Conservation (phyloP, 192 early-diverging fungal species). For the Umbelopsis sp. region DNA sequence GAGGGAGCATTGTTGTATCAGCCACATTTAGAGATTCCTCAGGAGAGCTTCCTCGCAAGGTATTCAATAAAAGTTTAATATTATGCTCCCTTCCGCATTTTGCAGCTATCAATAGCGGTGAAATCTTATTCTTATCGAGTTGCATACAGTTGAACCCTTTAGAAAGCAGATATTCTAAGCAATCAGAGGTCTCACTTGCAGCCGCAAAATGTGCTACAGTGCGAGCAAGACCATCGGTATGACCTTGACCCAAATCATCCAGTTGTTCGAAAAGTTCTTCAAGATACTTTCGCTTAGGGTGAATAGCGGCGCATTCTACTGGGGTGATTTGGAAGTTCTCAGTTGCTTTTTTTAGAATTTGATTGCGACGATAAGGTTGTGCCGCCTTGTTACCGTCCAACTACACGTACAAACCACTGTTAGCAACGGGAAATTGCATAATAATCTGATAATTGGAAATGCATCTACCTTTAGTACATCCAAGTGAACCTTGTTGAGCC, state of each 20-base stretch:
- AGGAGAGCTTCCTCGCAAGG: conserved; percentile 31
- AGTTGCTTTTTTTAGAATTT: conserved; percentile 45
- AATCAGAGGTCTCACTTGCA: conserved; percentile 40
- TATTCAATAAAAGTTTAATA: conserved; percentile 28
- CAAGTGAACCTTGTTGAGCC: conserved; percentile 29
- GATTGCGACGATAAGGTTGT: conserved; percentile 15
- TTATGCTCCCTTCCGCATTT: conserved; percentile 45
- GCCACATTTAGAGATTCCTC: conserved; percentile 27
- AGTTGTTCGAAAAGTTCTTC: conserved; percentile 38
- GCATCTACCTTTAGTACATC: conserved; percentile 28
- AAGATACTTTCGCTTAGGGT: conserved; percentile 37
- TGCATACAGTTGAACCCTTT: conserved; percentile 30
- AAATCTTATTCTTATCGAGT: conserved; percentile 40
- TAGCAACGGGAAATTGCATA: neutral
- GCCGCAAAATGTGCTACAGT: conserved; percentile 55
- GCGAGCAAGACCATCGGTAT: conserved; percentile 45
- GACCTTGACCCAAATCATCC: conserved; percentile 28
- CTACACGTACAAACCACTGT: neutral
- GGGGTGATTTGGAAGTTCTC: conserved; percentile 42
- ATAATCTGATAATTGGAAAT: neutral
- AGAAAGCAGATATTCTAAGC: conserved; percentile 45
- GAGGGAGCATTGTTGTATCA: conserved; percentile 43
- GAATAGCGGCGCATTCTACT: conserved; percentile 49
- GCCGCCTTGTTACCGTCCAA: conserved; percentile 9
- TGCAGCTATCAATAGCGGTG: conserved; percentile 51